A percentile compares a stretch with the other conserved stretches of the same genome.
These are phyloP conservation scores for Pseudopyrenochaeta lycopersici DNA, from an alignment of 2,329 filamentous ascomycete genomes.

Conservation along the genomic window DNA sequence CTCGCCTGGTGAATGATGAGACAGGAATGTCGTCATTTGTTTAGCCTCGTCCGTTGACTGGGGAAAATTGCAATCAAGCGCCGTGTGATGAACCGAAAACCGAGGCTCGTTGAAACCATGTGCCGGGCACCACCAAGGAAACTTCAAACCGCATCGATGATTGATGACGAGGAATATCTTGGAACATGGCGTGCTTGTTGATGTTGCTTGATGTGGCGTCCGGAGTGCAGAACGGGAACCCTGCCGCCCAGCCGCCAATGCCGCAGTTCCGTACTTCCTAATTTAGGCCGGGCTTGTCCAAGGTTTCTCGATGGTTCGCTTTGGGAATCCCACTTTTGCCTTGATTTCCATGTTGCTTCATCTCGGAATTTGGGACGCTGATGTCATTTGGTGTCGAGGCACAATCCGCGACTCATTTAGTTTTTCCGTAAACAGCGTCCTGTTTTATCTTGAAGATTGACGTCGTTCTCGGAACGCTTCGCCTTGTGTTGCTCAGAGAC, in stretches of 20 bases:
- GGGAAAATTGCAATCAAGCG: constrained; percentile 2
- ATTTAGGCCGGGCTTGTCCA: background rate
- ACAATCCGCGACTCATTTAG: background rate
- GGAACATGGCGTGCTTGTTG: background rate
- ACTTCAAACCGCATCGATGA: background rate
- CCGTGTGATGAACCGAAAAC: background rate
- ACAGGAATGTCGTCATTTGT: constrained; percentile 22
- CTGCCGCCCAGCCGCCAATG: constrained; percentile 1
- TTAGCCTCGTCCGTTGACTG: constrained; percentile 2
- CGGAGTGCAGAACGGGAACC: background rate
- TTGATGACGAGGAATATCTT: background rate
- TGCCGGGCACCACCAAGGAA: no score
- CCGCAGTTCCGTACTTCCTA: constrained; percentile 2
- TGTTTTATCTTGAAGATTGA: background rate
- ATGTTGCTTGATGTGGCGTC: background rate
- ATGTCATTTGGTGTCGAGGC: background rate
- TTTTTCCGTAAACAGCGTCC: no score
- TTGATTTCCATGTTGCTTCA: constrained; percentile 1
- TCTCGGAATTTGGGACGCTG: background rate
- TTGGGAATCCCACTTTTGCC: background rate
- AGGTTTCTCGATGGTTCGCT: background rate
- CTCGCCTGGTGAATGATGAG: constrained; percentile 11
- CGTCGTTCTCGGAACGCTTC: background rate
- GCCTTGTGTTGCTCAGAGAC: background rate
- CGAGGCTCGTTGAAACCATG: background rate